Conservation (phyloP, 768 basidiomycete species). For the Leucosporidium yakuticum region DNA sequence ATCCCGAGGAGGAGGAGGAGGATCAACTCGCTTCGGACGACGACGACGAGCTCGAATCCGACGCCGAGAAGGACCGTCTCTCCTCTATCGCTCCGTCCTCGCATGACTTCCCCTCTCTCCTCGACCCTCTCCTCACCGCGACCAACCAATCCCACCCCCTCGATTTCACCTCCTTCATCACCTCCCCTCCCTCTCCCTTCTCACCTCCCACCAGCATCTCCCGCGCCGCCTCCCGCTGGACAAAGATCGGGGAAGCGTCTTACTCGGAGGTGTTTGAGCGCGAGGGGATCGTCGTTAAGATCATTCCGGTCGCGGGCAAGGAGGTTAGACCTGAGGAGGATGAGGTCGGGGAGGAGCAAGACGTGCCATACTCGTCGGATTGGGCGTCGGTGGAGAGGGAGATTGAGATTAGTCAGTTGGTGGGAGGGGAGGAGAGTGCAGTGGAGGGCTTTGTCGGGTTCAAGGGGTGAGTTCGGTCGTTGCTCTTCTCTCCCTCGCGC, state of each 20-base stretch:
- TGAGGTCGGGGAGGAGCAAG: slow-evolving; percentile 40
- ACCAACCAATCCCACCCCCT: not conserved
- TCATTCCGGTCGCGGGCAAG: slow-evolving; percentile 66
- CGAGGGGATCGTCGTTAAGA: slow-evolving; percentile 61
- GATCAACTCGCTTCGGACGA: not conserved
- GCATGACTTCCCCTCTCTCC: not conserved
- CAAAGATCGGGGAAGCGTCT: slow-evolving; percentile 91
- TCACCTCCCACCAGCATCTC: not conserved
- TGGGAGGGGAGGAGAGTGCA: slow-evolving; percentile 63
- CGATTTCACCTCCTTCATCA: slow-evolving; percentile 35
- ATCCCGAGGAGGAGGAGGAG: not conserved
- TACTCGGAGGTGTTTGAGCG: slow-evolving; percentile 95
- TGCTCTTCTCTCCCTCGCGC: not conserved
- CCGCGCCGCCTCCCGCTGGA: slow-evolving; percentile 34
- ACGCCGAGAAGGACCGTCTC: not conserved
- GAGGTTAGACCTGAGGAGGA: too few species aligned
- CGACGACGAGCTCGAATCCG: not conserved
- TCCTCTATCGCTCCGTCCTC: not conserved
- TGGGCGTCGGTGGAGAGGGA: slow-evolving; percentile 42
- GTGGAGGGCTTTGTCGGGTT: slow-evolving; percentile 66
- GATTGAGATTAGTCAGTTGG: slow-evolving; percentile 39
- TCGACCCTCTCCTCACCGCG: not conserved
- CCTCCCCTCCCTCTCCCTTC: slow-evolving; percentile 10
- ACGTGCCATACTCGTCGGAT: slow-evolving; percentile 64
- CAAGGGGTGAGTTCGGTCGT: slow-evolving; percentile 46